phyloP scores from a whole-genome alignment of 75 land plant genomes.

The Adiantum capillusveneris region DNA sequence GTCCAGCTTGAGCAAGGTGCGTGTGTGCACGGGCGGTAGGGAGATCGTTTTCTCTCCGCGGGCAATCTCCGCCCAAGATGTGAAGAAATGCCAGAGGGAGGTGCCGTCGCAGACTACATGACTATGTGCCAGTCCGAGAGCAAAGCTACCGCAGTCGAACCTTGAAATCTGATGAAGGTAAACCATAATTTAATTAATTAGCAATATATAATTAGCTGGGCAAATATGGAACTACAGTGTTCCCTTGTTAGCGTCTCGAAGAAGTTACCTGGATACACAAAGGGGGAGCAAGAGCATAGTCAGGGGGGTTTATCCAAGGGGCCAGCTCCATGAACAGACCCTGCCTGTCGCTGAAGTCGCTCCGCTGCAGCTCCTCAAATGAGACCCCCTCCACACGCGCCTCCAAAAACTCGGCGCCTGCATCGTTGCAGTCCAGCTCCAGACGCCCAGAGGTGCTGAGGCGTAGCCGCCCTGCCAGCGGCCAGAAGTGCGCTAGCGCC shows the following conservation, averaged over 20 bases:
- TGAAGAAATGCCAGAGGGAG: constrained; percentile 69
- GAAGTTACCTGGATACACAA: background rate
- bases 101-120: constrained; percentile 48
- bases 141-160: constrained; percentile 26
- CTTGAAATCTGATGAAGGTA: constrained; percentile 5
- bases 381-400: constrained; percentile 14
- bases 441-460: background rate
- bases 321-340: background rate
- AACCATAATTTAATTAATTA: no score
- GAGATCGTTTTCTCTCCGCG: constrained; percentile 1
- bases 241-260: no score
- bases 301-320: background rate
- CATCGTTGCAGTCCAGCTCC: constrained; percentile 25
- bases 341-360: background rate
- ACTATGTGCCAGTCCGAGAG: constrained; percentile 45
- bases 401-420: constrained; percentile 29
- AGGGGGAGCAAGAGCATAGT: background rate
- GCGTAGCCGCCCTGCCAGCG: background rate
- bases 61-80: constrained; percentile 44
- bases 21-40: constrained; percentile 8
- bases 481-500: background rate
- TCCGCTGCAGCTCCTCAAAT: background rate
- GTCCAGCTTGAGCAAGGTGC: background rate
- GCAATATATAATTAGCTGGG: background rate
- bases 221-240: background rate